Base-by-base conservation (phyloP, 2,329 filamentous ascomycete species). In the Fusarium nodosum region DNA sequence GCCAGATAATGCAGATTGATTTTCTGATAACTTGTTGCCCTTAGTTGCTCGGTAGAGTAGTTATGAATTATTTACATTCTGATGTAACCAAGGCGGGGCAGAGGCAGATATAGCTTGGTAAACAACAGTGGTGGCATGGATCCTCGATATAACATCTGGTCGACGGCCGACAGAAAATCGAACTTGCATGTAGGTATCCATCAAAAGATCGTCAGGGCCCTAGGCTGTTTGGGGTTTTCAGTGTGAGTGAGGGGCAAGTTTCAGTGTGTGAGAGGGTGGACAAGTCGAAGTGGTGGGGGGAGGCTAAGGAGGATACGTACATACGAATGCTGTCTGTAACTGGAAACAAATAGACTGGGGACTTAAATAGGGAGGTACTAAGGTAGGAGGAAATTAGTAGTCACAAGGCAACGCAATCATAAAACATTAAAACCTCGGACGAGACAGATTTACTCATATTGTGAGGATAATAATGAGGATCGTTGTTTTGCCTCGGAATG, bases 151-250 rank as follows among this genome's bases (percentile, higher is more conserved):
- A 39, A 34, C 50, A 42, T 53, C 33, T 33, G 31, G 18, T 48
- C 34, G 66, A 59, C 24, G 31, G 18, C 45, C 26, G 66, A 59
- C 46, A 53, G 56, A n/a, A 28, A 39, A 34, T 39, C 15, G 24
- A 50, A 50, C 47, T 38, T 65, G 50, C 64, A 58, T 58, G 63
- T 60, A 56, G 33, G 18, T 47, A 48, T 50, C 59, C 44, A 44
- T 58, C 66, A 48, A 60, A 59, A 58, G 72, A 73, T 73, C 72
- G 67, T 63, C 71, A 73, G 71, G 72, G 71, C 71, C 69, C 62
- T 55, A 46, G 56, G 62, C 52, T 30, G 52, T 69, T 63, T 59
- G 57, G 68, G 62, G 57, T 58, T 54, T 56, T 41, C n/a, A 45
- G 56, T 46, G 53, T 58, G 51, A 64, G 54, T 64, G 67, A 70